Conservation (phyloP, 768 basidiomycete genomes). For the Amanita exitialis region DNA sequence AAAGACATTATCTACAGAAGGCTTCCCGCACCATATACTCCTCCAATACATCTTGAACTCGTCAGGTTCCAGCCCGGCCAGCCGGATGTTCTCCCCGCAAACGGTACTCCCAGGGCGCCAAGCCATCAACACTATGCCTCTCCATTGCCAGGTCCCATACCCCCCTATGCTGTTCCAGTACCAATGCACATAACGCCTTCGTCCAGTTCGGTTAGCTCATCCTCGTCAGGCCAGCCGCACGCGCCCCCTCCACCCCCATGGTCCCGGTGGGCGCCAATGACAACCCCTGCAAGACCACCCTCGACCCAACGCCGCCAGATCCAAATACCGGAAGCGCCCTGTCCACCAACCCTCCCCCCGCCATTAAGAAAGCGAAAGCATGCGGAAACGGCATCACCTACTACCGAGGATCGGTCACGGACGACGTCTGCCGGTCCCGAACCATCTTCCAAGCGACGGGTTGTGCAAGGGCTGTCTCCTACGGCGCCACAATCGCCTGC, state of each 20-base stretch:
- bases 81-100: slow-evolving; percentile 15
- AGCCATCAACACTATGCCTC: slow-evolving; percentile 11
- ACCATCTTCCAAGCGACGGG: slow-evolving; percentile 24
- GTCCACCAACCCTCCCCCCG: slow-evolving; percentile 27
- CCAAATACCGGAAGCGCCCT: slow-evolving; percentile 21
- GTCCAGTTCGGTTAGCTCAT: slow-evolving; percentile 11
- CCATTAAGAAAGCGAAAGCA: slow-evolving; percentile 37
- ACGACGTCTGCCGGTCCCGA: slow-evolving; percentile 1
- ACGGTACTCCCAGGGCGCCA: slow-evolving; percentile 8
- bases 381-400: slow-evolving; percentile 17
- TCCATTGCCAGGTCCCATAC: slow-evolving; percentile 4
- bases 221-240: slow-evolving; percentile 10
- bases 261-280: slow-evolving; percentile 38
- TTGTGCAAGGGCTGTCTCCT: slow-evolving; percentile 21
- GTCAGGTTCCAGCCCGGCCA: slow-evolving; percentile 50
- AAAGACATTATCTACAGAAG: slow-evolving; percentile 64
- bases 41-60: slow-evolving; percentile 69
- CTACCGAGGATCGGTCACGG: neutral
- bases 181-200: slow-evolving; percentile 7
- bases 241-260: slow-evolving; percentile 19
- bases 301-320: slow-evolving; percentile 29
- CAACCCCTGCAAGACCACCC: slow-evolving; percentile 35
- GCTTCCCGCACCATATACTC: slow-evolving; percentile 50
- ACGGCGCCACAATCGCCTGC: slow-evolving; percentile 13
- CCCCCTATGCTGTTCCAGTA: neutral